A percentile compares a stretch with the other conserved stretches of the same genome.
phyloP scores from a whole-genome alignment of 805 yeast species.

The Saccharomyces kudriavzevii region DNA sequence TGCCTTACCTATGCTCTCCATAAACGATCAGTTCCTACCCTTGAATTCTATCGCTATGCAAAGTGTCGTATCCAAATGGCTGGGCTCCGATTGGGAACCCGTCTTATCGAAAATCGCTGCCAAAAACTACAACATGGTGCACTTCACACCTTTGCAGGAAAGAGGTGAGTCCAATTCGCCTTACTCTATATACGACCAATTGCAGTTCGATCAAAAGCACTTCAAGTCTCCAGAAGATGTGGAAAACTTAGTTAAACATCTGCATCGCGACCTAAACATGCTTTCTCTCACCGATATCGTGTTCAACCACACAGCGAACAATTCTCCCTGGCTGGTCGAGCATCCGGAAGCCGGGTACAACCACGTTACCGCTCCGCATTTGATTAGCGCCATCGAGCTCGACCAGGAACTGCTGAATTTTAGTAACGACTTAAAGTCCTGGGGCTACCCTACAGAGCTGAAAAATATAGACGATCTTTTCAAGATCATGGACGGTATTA shows the following conservation, averaged over 20 bases:
- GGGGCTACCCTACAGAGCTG: slow-evolving; percentile 57
- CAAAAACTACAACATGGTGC: slow-evolving; percentile 92
- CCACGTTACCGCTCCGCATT: slow-evolving; percentile 80
- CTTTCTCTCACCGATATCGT: slow-evolving; percentile 86
- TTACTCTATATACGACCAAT: slow-evolving; percentile 82
- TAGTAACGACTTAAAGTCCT: slow-evolving; percentile 46
- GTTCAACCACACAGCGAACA: slow-evolving; percentile 89
- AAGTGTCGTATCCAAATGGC: slow-evolving; percentile 85
- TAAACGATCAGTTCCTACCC: slow-evolving; percentile 51
- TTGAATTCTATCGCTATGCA: slow-evolving; percentile 76
- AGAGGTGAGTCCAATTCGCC: slow-evolving; percentile 92
- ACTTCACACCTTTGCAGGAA: slow-evolving; percentile 86
- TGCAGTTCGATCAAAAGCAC: slow-evolving; percentile 57
- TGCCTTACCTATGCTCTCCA: slow-evolving; percentile 66
- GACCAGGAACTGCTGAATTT: slow-evolving; percentile 63
- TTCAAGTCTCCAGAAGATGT: slow-evolving; percentile 56
- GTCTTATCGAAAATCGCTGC: slow-evolving; percentile 51
- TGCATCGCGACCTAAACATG: slow-evolving; percentile 51
- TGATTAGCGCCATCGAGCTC: slow-evolving; percentile 73
- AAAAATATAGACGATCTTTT: slow-evolving; percentile 46
- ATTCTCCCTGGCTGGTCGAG: slow-evolving; percentile 74
- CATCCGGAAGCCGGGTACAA: slow-evolving; percentile 92
- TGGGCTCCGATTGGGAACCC: slow-evolving; percentile 70
- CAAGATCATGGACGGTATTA: slow-evolving; percentile 57
- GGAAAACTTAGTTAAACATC: slow-evolving; percentile 36